Percentiles rank a stretch among this genome's conserved stretches.
Conservation (phyloP, 129 eudicot species). For the sunflower (Helianthus annuus) region DNA sequence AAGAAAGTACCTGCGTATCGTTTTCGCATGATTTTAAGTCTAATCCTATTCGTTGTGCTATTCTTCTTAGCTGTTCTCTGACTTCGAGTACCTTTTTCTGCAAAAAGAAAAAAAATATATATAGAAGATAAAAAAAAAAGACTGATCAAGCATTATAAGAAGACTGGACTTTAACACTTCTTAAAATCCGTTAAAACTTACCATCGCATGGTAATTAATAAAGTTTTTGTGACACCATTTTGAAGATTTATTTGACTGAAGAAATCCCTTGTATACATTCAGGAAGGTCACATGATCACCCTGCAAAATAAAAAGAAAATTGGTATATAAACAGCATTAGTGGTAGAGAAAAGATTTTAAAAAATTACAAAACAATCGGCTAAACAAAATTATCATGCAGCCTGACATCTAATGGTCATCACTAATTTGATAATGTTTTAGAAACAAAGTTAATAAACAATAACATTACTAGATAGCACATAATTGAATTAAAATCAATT, state of each 20-base stretch:
- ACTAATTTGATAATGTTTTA: background rate
- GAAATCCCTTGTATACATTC: conserved; percentile 82
- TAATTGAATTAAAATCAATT: background rate
- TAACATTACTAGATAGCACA: background rate
- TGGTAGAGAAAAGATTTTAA: background rate
- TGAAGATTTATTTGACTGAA: conserved; percentile 79
- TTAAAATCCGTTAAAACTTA: conserved; percentile 17
- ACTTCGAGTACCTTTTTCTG: conserved; percentile 87
- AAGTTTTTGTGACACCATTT: conserved; percentile 95
- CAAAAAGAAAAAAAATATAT: conserved; percentile 1
- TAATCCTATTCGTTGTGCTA: conserved; percentile 74
- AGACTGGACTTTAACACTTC: background rate
- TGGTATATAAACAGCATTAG: background rate
- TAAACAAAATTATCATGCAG: background rate
- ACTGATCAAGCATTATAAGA: background rate
- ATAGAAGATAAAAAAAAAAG: background rate
- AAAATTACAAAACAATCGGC: background rate
- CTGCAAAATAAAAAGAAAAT: conserved; percentile 43
- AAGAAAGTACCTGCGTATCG: conserved; percentile 61
- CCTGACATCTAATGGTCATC: background rate
- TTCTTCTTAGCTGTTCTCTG: conserved; percentile 78
- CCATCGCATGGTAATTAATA: conserved; percentile 95
- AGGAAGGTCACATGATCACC: conserved; percentile 98
- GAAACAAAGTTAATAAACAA: background rate
- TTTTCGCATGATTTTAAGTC: conserved; percentile 75